Evolutionary conservation across 106 monocot genomes (phyloP), one percentile per base, ranked within the genome.

Genomic region (Dioscorea alata): DNA sequence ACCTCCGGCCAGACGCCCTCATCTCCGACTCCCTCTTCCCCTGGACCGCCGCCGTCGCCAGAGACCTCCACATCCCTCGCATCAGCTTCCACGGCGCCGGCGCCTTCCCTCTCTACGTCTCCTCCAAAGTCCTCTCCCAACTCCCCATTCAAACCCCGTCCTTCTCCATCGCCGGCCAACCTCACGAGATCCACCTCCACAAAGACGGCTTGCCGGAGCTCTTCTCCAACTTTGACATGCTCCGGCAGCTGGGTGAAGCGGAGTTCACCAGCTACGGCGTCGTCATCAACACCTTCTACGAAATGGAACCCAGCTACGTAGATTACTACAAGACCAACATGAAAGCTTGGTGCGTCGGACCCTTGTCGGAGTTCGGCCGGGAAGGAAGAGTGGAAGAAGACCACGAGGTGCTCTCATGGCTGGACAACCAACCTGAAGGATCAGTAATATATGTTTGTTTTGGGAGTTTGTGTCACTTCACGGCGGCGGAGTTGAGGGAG

Each of bases 361-460:
- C 75, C 16, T 25, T 49, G 10, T 52, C 75, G 0, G 33, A 35
- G 23, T 33, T 21, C 57, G 25, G 4, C 13, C 25, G 48, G 2
- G 50, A 9, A 20, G 58, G 20, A 19, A 59, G 15, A 22, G 62
- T 28, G 9, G 2, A 28, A 32, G n/a, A 14, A 20, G 67, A 16
- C 16, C 17, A 22, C 24, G 28, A 9, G 42, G 25, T 51, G 21
- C 48, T 22, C 16, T n/a, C 53, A 1, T 76, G 76, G 76, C 76
- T 76, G 14, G 72, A 63, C 57, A 8, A 12, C 14, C 65, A 73
- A 20, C 49, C 66, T 18, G 21, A 35, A 1, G 53, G 57, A 1
- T 79, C 79, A 0, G 84, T 80, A 13, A 73, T 76, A n/a, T 80
- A 72, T 65, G 69, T 76, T 0, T 61, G 66, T 51, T 83, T 83